These are phyloP conservation scores for Phialophora macrospora DNA, from an alignment of 2,329 filamentous ascomycete genomes.

Conservation along the genomic window DNA sequence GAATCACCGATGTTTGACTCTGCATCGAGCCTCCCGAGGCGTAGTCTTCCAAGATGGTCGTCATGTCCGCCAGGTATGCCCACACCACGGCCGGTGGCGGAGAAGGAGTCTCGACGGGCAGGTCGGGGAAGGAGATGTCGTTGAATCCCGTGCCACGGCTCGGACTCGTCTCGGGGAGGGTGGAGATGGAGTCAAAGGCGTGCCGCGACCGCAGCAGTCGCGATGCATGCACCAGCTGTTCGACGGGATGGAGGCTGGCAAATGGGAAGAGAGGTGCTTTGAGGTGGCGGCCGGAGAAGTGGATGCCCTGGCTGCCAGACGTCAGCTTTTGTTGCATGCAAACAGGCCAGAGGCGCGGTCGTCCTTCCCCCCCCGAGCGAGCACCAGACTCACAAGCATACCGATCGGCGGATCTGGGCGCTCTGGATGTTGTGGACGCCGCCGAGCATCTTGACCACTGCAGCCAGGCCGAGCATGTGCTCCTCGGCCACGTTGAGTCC, in stretches of 20 bases:
- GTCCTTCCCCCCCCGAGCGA: too few species aligned
- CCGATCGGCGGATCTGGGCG: constrained; percentile 1
- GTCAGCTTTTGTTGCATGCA: not conserved
- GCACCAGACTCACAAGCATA: not conserved
- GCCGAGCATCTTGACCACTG: not conserved
- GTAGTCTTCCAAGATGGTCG: constrained; percentile 5
- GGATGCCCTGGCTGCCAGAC: not conserved
- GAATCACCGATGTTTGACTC: not conserved
- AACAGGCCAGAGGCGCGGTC: too few species aligned
- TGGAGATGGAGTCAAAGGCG: not conserved
- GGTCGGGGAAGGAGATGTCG: not conserved
- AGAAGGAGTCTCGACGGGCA: not conserved
- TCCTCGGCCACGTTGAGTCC: not conserved
- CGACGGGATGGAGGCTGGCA: constrained; percentile 1
- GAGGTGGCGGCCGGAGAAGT: constrained; percentile 3
- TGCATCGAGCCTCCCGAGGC: not conserved
- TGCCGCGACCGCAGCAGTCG: not conserved
- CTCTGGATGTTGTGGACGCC: constrained; percentile 3
- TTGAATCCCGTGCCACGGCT: not conserved
- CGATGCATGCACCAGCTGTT: not conserved
- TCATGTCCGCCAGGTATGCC: not conserved
- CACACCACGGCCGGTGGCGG: not conserved
- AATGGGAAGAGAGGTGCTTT: constrained; percentile 3
- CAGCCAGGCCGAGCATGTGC: not conserved
- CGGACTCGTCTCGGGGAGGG: not conserved